A percentile compares a stretch with the other conserved stretches of the same genome.
Conservation (phyloP, 2,329 filamentous ascomycete species). For the Furcasterigmium sp. region DNA sequence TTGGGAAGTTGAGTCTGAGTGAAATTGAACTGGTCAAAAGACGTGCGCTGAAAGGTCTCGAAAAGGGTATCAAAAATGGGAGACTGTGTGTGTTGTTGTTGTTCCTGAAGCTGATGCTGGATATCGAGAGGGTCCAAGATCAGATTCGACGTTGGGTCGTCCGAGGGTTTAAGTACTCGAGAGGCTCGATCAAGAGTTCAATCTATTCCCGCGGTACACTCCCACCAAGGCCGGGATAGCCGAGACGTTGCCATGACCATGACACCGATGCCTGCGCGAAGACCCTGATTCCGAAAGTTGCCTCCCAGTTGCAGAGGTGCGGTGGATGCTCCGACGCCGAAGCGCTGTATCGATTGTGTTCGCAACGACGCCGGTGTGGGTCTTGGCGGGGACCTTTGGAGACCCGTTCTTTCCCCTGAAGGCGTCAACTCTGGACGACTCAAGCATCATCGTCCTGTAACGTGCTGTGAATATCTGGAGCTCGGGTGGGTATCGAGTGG, state of each 20-base stretch:
- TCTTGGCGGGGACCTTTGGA: neutral
- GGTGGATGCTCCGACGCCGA: too few relatives aligned
- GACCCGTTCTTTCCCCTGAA: neutral
- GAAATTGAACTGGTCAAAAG: neutral
- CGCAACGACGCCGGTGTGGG: conserved; percentile 1
- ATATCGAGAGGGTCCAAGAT: neutral
- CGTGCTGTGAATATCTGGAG: conserved; percentile 1
- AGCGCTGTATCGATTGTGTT: neutral
- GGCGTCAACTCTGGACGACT: neutral
- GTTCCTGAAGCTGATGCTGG: conserved; percentile 1
- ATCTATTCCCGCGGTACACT: neutral
- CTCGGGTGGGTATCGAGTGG: conserved; percentile 9
- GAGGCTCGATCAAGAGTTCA: neutral
- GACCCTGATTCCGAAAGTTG: too few relatives aligned
- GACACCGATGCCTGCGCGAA: neutral
- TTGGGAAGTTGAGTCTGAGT: neutral
- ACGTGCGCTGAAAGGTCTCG: neutral
- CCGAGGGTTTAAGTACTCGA: neutral
- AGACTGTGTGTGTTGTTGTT: neutral
- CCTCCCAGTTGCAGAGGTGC: neutral
- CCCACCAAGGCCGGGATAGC: neutral
- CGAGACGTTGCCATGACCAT: neutral
- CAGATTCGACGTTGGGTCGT: neutral
- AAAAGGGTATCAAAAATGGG: neutral
- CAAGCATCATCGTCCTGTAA: neutral